phyloP scores from a whole-genome alignment of 2,329 filamentous ascomycete species.

The Pezicula radicicola region DNA sequence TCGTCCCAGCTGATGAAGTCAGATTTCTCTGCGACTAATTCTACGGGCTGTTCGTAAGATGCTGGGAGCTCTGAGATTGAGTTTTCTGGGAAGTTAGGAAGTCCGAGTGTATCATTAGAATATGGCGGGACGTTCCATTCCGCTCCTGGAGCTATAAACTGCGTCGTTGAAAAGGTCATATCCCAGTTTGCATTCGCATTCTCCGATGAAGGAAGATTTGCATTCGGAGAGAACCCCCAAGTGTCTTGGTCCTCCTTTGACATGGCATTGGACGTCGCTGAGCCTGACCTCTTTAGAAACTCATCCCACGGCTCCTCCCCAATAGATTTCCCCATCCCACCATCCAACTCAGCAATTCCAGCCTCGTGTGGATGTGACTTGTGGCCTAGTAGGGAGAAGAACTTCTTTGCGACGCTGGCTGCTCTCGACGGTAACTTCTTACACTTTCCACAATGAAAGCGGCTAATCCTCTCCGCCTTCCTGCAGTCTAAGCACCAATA shows the following conservation, averaged over 20 bases:
- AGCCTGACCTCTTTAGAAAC: background rate
- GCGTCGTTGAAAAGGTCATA: background rate
- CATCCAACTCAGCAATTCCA: background rate
- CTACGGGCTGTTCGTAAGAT: conserved; percentile 7
- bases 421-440: conserved; percentile 19
- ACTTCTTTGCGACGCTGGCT: conserved; percentile 23
- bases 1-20: conserved; percentile 5
- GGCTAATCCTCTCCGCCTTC: conserved; percentile 20
- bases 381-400: conserved; percentile 22
- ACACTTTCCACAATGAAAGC: conserved; percentile 21
- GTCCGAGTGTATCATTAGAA: background rate
- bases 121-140: background rate
- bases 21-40: conserved; percentile 14
- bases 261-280: background rate
- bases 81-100: conserved; percentile 5
- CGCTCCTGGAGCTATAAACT: background rate
- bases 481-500: conserved; percentile 26
- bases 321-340: background rate
- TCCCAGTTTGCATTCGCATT: conserved; percentile 1
- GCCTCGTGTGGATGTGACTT: conserved; percentile 11
- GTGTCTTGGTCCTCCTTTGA: background rate
- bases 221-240: background rate
- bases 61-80: background rate
- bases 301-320: background rate
- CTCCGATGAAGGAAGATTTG: conserved; percentile 1